These are phyloP conservation scores for Galeopsis tetrahit DNA, from an alignment of 257 asterid genomes.

Conservation along the genomic window DNA sequence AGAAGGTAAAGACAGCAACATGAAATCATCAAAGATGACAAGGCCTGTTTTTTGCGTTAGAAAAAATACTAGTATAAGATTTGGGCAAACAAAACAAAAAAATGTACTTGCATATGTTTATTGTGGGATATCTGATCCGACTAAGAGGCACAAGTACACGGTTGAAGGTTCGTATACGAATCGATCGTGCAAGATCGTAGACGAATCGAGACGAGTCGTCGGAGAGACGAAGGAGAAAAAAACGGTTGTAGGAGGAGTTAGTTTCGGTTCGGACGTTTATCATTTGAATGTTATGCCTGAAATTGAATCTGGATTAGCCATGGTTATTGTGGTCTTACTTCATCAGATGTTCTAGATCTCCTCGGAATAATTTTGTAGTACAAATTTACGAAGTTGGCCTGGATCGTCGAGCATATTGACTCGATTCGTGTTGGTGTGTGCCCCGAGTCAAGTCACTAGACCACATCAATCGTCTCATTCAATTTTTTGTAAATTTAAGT, in stretches of 20 bases:
- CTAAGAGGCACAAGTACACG: conserved; percentile 43
- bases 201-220: conserved; percentile 55
- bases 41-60: conserved; percentile 54
- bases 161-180: conserved; percentile 69
- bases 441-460: too few relatives aligned
- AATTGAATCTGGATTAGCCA: conserved; percentile 45
- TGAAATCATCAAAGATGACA: conserved; percentile 28
- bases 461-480: too few relatives aligned
- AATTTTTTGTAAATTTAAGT: not conserved
- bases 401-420: too few relatives aligned
- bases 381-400: not conserved
- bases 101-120: conserved; percentile 63
- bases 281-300: conserved; percentile 42
- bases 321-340: conserved; percentile 57
- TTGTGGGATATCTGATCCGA: conserved; percentile 25
- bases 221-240: conserved; percentile 78
- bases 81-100: conserved; percentile 37
- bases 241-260: conserved; percentile 47
- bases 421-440: too few relatives aligned
- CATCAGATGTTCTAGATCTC: conserved; percentile 52
- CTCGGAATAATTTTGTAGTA: conserved; percentile 8
- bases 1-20: conserved; percentile 43
- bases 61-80: conserved; percentile 45
- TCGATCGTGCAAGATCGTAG: conserved; percentile 67
- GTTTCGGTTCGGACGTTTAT: conserved; percentile 67